Evolutionary conservation across 2,329 filamentous ascomycete genomes (phyloP), one percentile per base, ranked within the genome.

Genomic region (Xylariaceae sp.): DNA sequence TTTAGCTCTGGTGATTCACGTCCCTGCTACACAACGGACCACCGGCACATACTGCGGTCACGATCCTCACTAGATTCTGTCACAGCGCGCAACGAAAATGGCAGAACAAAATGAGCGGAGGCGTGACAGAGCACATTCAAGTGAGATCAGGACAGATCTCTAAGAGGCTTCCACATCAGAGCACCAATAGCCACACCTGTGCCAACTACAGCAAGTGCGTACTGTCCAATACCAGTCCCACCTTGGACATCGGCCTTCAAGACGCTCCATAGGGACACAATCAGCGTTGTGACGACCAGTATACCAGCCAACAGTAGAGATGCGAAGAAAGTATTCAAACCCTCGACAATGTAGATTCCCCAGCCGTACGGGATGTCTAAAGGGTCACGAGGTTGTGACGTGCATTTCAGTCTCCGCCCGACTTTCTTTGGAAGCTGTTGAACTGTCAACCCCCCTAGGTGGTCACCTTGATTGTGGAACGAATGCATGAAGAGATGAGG

Each of bases 401-500:
- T 27, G 46, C 47, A 49, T 2, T 11, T 17, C 11, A 51, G 42
- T 31, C 35, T 39, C 1, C 14, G 19, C 18, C 47, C 39, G 1
- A 58, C 44, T 44, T 53, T 58, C 47, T 58, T 56, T 0, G 45
- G 49, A 6, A 50, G 39, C 27, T 48, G 45, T 2, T 41, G 22
- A 2, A 58, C 42, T 1, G 48, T 49, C 17, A 53, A 17, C 1
- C 14, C 27, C 0, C 54, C 55, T 6, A 52, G 42, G 36, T 60
- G 58, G 11, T 60, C 56, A 0, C 52, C 51, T 0, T 53, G 53
- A 14, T 58, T 49, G 10, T 55, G 39, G 19, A 60, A 58, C 1
- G 49, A 52, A 38, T 60, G 58, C 56, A 60, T 60, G 27, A 58
- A 60, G 9, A 60, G 38, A 32, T 60, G 53, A 11, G 53, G 49